Conservation (phyloP, 148 eudicot genomes). For the Nepenthes gracilis region DNA sequence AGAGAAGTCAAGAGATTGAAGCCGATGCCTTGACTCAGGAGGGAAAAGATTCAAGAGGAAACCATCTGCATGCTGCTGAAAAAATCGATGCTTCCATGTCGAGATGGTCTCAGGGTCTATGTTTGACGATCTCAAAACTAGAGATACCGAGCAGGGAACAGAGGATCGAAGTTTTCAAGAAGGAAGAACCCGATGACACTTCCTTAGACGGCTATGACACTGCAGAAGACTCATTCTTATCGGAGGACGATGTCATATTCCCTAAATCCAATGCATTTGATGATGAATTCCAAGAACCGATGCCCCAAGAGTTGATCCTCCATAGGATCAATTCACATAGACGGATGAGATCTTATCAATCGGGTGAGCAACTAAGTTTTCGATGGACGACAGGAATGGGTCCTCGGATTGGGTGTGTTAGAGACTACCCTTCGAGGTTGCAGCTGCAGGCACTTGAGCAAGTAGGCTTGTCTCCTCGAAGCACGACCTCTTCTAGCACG, state of each 20-base stretch:
- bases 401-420: conserved; percentile 73
- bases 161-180: conserved; percentile 23
- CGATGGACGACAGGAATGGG: conserved; percentile 88
- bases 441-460: conserved; percentile 57
- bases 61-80: conserved; percentile 16
- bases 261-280: conserved; percentile 53
- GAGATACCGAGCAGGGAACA: conserved; percentile 36
- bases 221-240: conserved; percentile 44
- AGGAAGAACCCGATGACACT: conserved; percentile 11
- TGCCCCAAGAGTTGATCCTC: conserved; percentile 46
- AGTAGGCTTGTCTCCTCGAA: conserved; percentile 57
- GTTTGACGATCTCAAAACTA: conserved; percentile 28
- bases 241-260: conserved; percentile 35
- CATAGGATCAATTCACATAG: conserved; percentile 57
- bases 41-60: conserved; percentile 10
- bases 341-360: conserved; percentile 50
- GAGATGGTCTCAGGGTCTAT: conserved; percentile 23
- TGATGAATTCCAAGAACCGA: conserved; percentile 28
- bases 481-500: conserved; percentile 12
- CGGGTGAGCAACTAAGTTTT: conserved; percentile 51
- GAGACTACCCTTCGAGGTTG: conserved; percentile 72
- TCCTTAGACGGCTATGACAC: conserved; percentile 45
- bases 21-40: conserved; percentile 1
- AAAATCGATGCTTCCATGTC: conserved; percentile 16
- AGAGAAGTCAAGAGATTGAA: not conserved